Evolutionary conservation across 768 basidiomycete genomes (phyloP), one percentile per base, ranked within the genome.

Genomic region (Russula compacta): DNA sequence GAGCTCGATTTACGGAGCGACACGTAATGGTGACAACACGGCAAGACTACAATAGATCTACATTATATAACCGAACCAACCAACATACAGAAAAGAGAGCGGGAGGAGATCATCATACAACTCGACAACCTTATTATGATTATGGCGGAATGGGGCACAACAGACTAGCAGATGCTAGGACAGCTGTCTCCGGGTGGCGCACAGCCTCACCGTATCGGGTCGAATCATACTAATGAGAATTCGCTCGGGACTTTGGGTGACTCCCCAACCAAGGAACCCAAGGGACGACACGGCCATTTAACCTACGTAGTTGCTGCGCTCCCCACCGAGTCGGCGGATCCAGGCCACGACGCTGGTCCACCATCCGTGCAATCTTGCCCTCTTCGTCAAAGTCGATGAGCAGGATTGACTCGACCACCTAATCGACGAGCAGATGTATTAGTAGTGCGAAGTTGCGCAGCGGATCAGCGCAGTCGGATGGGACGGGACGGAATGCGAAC

Each of bases 341-440:
- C 47, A 79, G 74, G 29, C 85, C 85, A 43, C 78, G 70, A 81
- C 85, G 83, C 65, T 83, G 79, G 61, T 87, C 84, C 38, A 80
- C 74, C 60, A 87, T 69, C 35, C 75, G 75, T 5, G 78, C 71
- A 52, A 88, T 86, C 73, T 78, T 83, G 60, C 83, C 79, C 49
- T 84, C 72, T 4, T 84, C 83, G 67, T 87, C 85, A 55, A 88
- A 71, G 62, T 87, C 84, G 5, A 87, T 80, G 9, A 78, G 69
- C 24, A 87, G 74, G 39, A 87, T 76, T 1, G 86, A 88, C 42
- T 82, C 76, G 35, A 86, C 73, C 9, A 74, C 68, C 86, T 88
- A 55, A 29, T 24, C 38, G 46, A 39, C 38, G 46, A 39, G 29
- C 47, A 36, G 14, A n/a, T 17, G 21, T 14, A 21, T 47, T 17